Conservation (phyloP, 2,329 filamentous ascomycete genomes). For the Pestalotiopsis sp. region DNA sequence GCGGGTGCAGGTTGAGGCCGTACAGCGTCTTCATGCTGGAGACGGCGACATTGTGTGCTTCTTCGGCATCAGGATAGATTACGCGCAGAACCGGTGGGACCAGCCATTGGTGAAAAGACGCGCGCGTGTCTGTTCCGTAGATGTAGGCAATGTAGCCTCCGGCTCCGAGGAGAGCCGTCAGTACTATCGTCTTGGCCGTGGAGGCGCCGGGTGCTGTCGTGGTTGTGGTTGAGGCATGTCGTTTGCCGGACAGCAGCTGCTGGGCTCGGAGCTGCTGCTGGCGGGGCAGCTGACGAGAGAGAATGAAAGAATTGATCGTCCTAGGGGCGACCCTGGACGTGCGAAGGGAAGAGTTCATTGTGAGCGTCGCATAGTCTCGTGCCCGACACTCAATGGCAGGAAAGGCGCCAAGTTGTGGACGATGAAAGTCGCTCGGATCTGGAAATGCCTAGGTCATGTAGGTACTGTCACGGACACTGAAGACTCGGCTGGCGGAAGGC, state of each 20-base stretch:
- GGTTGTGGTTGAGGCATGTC: constrained; percentile 32
- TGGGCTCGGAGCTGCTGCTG: constrained; percentile 6
- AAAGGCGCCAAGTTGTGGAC: background rate
- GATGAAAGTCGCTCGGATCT: background rate
- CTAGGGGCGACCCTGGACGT: constrained; percentile 16
- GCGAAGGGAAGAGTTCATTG: constrained; percentile 27
- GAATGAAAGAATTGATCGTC: constrained; percentile 1
- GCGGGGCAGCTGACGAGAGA: background rate
- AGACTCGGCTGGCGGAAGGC: no score
- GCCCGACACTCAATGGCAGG: constrained; percentile 30
- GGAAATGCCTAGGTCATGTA: background rate
- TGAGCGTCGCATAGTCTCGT: constrained; percentile 22
- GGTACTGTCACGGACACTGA: background rate
- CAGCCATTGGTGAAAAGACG: constrained; percentile 68
- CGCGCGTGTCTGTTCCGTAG: constrained; percentile 75
- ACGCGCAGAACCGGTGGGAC: constrained; percentile 67
- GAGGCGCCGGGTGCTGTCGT: constrained; percentile 25
- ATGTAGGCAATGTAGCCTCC: constrained; percentile 56
- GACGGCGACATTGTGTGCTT: constrained; percentile 85
- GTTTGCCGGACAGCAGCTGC: constrained; percentile 13
- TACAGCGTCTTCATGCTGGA: constrained; percentile 72
- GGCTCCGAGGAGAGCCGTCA: constrained; percentile 42
- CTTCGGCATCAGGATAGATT: constrained; percentile 77
- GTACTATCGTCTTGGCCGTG: constrained; percentile 38
- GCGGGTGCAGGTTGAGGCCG: constrained; percentile 73